Evolutionary conservation across 2,329 filamentous ascomycete species (phyloP).

Genomic region (Penicillium sp.): DNA sequence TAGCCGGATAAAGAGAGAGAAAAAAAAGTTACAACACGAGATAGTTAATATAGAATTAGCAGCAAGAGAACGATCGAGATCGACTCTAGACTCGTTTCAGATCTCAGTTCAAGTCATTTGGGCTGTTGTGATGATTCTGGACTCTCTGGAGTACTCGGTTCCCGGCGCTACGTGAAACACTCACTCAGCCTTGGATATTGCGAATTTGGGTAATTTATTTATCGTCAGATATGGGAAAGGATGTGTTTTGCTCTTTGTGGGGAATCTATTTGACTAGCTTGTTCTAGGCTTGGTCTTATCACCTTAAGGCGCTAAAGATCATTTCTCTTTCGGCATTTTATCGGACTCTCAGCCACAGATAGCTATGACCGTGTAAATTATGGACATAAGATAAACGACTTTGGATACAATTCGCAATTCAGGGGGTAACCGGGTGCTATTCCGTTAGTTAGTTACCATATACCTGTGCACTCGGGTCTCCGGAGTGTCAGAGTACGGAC

Average conservation of each 20-base stretch:
- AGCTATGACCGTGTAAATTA: neutral
- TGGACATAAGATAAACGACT: neutral
- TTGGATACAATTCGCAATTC: neutral
- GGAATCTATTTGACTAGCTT: neutral
- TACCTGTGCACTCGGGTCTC: neutral
- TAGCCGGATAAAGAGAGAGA: neutral
- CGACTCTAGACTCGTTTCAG: neutral
- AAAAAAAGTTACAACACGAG: too few species aligned
- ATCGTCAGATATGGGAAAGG: neutral
- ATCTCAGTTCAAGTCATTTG: neutral
- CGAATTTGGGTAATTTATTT: neutral
- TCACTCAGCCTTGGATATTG: neutral
- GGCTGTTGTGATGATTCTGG: neutral
- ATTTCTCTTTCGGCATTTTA: neutral
- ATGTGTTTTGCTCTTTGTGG: neutral
- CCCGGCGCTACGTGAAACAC: constrained; percentile 7
- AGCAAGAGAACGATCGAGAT: neutral
- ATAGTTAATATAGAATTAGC: neutral
- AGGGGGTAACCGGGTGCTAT: neutral
- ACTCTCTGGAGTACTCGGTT: neutral
- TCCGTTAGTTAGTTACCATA: neutral
- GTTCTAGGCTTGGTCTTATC: neutral
- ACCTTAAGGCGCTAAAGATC: neutral
- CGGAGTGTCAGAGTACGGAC: neutral
- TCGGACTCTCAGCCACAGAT: neutral